Base-by-base conservation (phyloP, 306 rosid genomes). In the Acacia crassicarpa region DNA sequence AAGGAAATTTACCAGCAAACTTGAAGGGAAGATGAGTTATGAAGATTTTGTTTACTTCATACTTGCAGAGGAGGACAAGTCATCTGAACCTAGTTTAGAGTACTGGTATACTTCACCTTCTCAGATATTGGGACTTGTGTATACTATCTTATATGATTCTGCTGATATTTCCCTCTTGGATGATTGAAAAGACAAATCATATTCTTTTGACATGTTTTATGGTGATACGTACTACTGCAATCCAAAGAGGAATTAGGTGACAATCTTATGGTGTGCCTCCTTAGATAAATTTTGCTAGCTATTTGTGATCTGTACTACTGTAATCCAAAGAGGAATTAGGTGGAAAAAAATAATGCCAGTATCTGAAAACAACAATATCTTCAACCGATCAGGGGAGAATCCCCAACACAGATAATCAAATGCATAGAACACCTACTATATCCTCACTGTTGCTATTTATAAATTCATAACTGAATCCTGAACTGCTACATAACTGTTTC, bases 41-140 rank as follows among this genome's bases (percentile, higher is more conserved):
- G 98, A 96, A 88, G 99, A 96, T 91, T 96, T 96, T 89, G 99
- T 94, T 71, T 91, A 96, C 89, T 96, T 96, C 83, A 93, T 96
- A 87, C 91, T 96, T 73, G 94, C 98, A 1, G 99, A 96, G 89
- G 99, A 96, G 88, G 98, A 96, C 85, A 96, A 96, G 87, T 89
- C 97, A 76, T 92, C 99, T 20, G 97, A 88, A 83, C 99, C 98
- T 84, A 91, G 99, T 89, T 96, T 93, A 76, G 97, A 93, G 90
- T 96, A 91, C 86, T 96, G 99, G 99, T 96, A 96, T 68, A 51
- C 88, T 75, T 72, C 38, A 30, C 81, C 82, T 79, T 56, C 81
- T 76, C 74, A 72, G 76, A 58, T 72, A 58, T 51, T 72, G 81
- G 63, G 65, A 72, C 80, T 76, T 84, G 75, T 74, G 44, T 65